A percentile compares a stretch with the other conserved stretches of the same genome.
These are phyloP conservation scores for Castanea mollissima DNA, from an alignment of 306 rosid genomes.

Conservation along the genomic window DNA sequence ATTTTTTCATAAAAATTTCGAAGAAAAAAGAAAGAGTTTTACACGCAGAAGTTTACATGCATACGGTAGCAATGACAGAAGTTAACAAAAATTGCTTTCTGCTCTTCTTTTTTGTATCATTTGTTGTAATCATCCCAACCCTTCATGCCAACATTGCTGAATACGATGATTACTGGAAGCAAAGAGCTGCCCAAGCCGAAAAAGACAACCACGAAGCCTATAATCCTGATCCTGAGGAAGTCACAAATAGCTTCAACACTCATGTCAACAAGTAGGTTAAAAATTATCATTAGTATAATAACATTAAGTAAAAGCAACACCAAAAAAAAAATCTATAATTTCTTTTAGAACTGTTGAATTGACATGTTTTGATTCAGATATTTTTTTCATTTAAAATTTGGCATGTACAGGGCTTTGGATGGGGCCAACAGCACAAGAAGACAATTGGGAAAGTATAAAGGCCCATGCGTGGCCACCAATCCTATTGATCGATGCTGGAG, in stretches of 20 bases:
- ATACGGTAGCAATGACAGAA: conserved; percentile 1
- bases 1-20: neutral
- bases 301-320: no score
- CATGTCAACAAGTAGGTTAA: conserved; percentile 29
- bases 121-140: conserved; percentile 18
- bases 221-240: conserved; percentile 33
- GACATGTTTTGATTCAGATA: neutral
- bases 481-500: conserved; percentile 90
- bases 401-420: conserved; percentile 26
- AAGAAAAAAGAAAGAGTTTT: neutral
- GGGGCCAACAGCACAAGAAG: conserved; percentile 32
- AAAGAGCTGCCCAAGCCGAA: conserved; percentile 33
- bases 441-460: conserved; percentile 9
- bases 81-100: neutral
- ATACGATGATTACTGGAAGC: conserved; percentile 56
- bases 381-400: neutral
- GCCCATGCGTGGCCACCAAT: conserved; percentile 53
- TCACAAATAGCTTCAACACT: conserved; percentile 35
- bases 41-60: neutral
- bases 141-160: conserved; percentile 20
- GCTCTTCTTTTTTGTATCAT: conserved; percentile 24
- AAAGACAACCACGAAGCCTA: conserved; percentile 22
- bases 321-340: no score
- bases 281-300: no score
- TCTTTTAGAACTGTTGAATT: neutral